Percentiles rank a stretch among this genome's conserved stretches.
phyloP scores from a whole-genome alignment of 768 basidiomycete genomes.

The Termitomyces sp. region DNA sequence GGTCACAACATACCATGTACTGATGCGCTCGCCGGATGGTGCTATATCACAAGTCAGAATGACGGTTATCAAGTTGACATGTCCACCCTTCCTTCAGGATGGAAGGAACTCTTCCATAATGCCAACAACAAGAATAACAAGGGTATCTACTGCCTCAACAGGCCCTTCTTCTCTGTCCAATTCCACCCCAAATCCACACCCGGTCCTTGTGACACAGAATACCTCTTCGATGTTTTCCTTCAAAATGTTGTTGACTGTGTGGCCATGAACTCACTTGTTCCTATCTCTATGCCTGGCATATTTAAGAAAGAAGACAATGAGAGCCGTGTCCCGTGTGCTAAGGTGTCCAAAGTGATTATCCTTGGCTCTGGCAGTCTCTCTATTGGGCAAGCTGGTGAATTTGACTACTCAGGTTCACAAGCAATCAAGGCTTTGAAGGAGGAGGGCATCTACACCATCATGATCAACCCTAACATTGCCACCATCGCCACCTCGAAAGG shows the following conservation, averaged over 20 bases:
- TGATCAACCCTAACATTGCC: no score
- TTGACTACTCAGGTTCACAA: constrained; percentile 99
- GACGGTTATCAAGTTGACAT: constrained; percentile 96
- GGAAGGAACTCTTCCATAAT: constrained; percentile 94
- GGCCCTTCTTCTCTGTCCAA: constrained; percentile 96
- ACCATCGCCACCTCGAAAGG: no score
- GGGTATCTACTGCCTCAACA: constrained; percentile 93
- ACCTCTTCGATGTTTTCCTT: constrained; percentile 96
- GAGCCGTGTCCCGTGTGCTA: constrained; percentile 57
- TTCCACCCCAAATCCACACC: constrained; percentile 98
- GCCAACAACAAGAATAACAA: constrained; percentile 98
- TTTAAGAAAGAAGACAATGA: constrained; percentile 85
- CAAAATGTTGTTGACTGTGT: no score
- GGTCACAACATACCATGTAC: no score
- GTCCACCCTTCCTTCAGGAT: constrained; percentile 68
- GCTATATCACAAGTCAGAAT: no score
- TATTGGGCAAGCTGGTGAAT: constrained; percentile 98
- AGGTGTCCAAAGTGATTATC: no score
- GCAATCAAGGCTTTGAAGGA: no score
- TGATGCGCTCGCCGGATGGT: no score
- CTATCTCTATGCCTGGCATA: no score
- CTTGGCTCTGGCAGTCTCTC: no score
- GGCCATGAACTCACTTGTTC: no score
- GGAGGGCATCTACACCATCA: no score
- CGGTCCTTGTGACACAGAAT: constrained; percentile 97